phyloP scores from a whole-genome alignment of 169 alveolate genomes.

The Eimeria brunetti region DNA sequence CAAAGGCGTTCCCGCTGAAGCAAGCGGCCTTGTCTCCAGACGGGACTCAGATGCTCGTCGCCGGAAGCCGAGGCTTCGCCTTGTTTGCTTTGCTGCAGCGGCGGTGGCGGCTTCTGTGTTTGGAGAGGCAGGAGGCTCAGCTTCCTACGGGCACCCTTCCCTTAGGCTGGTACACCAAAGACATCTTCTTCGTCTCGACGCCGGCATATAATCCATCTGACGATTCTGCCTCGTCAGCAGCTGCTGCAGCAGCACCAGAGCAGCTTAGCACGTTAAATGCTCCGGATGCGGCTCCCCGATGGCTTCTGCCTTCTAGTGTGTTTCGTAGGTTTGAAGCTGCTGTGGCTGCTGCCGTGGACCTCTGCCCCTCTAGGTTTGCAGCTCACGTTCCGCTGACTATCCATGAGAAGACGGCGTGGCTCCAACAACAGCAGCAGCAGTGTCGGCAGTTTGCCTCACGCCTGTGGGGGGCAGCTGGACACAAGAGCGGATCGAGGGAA shows the following conservation, averaged over 20 bases:
- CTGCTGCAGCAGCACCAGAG: slow-evolving; percentile 74
- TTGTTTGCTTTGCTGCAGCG: slow-evolving; percentile 80
- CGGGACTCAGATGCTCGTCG: slow-evolving; percentile 76
- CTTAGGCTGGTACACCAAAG: slow-evolving; percentile 85
- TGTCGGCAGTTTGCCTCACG: slow-evolving; percentile 24
- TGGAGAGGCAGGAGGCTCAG: slow-evolving; percentile 81
- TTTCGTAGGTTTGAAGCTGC: slow-evolving; percentile 27
- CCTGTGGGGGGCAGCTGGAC: slow-evolving; percentile 23
- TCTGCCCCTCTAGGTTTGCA: slow-evolving; percentile 53
- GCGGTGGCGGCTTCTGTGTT: slow-evolving; percentile 83
- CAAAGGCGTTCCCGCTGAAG: slow-evolving; percentile 84
- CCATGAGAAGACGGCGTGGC: slow-evolving; percentile 63
- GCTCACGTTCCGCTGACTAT: slow-evolving; percentile 38
- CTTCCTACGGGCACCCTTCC: slow-evolving; percentile 83
- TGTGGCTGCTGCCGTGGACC: slow-evolving; percentile 40
- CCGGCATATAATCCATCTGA: slow-evolving; percentile 24
- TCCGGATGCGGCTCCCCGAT: slow-evolving; percentile 40
- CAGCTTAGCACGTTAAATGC: slow-evolving; percentile 30
- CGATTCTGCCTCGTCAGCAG: slow-evolving; percentile 28
- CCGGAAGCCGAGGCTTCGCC: slow-evolving; percentile 85
- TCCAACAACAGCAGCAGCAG: slow-evolving; percentile 55
- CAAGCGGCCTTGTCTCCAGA: slow-evolving; percentile 80
- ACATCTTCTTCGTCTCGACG: slow-evolving; percentile 80
- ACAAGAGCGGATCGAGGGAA: neutral
- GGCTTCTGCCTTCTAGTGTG: slow-evolving; percentile 23